These are phyloP conservation scores for Phoma sp. DNA, from an alignment of 2,329 filamentous ascomycete species.

Conservation along the genomic window DNA sequence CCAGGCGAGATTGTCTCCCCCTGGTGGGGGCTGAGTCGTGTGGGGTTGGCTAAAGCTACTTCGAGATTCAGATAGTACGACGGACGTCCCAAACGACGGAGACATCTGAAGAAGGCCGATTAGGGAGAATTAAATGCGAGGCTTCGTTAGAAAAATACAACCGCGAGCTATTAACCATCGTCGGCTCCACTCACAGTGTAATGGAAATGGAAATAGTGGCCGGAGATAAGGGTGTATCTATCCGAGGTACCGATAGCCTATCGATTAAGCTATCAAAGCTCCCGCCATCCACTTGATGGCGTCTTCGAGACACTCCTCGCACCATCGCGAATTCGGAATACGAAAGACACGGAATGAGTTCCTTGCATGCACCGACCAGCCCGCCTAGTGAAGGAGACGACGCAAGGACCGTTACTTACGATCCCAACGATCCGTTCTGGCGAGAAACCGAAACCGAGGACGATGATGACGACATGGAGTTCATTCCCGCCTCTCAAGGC, in stretches of 20 bases:
- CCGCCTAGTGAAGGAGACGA: constrained; percentile 35
- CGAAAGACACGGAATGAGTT: constrained; percentile 31
- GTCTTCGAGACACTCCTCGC: constrained; percentile 1
- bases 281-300: constrained; percentile 7
- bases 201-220: not conserved
- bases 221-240: constrained; percentile 10
- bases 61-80: not conserved
- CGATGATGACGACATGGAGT: constrained; percentile 62
- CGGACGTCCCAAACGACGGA: not conserved
- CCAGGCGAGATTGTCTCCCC: not conserved
- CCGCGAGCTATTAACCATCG: not conserved
- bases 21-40: not conserved
- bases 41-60: not conserved
- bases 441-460: constrained; percentile 44
- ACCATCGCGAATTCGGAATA: not conserved
- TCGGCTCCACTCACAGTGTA: not conserved
- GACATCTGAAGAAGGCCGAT: too few relatives aligned
- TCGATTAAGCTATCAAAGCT: constrained; percentile 16
- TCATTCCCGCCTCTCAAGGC: constrained; percentile 53
- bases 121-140: too few relatives aligned
- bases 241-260: constrained; percentile 8
- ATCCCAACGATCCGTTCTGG: constrained; percentile 44
- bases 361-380: constrained; percentile 29
- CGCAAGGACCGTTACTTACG: constrained; percentile 38
- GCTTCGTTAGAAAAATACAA: not conserved